Conservation (phyloP, 371 early-diverging fungal genomes). For the Actinomortierella ambigua region DNA sequence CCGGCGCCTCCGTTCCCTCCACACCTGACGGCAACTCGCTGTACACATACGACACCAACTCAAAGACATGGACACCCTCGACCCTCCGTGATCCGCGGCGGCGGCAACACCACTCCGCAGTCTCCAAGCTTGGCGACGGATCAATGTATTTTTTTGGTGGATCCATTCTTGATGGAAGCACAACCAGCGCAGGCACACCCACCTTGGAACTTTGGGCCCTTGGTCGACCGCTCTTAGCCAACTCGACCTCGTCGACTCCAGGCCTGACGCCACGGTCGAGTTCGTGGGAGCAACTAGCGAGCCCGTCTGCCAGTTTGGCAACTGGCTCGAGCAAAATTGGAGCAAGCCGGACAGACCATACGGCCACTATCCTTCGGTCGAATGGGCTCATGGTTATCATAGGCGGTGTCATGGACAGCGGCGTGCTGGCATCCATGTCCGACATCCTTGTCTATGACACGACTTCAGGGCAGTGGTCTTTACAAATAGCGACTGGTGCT, state of each 20-base stretch:
- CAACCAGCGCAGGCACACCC: constrained; percentile 14
- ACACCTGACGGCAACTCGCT: constrained; percentile 16
- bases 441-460: constrained; percentile 40
- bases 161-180: constrained; percentile 20
- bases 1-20: constrained; percentile 1
- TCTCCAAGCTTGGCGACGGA: constrained; percentile 32
- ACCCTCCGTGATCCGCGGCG: constrained; percentile 36
- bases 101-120: constrained; percentile 25
- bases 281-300: constrained; percentile 29
- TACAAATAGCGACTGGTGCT: constrained; percentile 39
- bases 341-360: constrained; percentile 20
- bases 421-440: constrained; percentile 27
- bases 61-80: constrained; percentile 20
- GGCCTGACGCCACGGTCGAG: constrained; percentile 25
- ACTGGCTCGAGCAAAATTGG: neutral
- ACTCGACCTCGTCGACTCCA: constrained; percentile 8
- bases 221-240: constrained; percentile 13
- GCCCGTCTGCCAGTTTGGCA: neutral
- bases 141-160: constrained; percentile 38
- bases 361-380: constrained; percentile 35
- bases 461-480: constrained; percentile 28
- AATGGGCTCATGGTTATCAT: constrained; percentile 33
- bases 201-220: constrained; percentile 36
- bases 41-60: constrained; percentile 20
- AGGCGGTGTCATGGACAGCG: constrained; percentile 28